Evolutionary conservation across 441 rosid genomes (phyloP).

Genomic region (Populus hybrid): DNA sequence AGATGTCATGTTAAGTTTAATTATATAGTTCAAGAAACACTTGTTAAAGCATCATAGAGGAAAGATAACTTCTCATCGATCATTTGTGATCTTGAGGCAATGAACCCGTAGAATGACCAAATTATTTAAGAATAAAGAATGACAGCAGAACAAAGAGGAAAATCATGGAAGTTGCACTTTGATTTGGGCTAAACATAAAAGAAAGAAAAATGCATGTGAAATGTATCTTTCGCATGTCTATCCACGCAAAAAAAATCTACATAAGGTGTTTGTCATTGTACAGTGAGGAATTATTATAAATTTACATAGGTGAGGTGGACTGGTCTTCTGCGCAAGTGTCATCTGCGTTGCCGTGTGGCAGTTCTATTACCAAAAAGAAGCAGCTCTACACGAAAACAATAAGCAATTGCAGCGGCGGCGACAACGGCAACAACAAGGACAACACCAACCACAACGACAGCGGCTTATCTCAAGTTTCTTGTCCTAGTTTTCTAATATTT

Average conservation of each 20-base stretch:
- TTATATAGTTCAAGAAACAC: no score
- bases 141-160: no score
- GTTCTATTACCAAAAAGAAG: slow-evolving; percentile 19
- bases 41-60: no score
- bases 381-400: not conserved
- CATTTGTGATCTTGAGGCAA: no score
- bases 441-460: not conserved
- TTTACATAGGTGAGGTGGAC: slow-evolving; percentile 1
- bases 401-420: slow-evolving; percentile 5
- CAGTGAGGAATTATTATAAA: not conserved
- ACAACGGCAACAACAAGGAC: not conserved
- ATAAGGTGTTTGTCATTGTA: not conserved
- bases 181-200: no score
- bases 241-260: not conserved
- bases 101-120: no score
- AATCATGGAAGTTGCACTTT: no score
- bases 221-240: not conserved
- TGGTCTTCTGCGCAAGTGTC: slow-evolving; percentile 26
- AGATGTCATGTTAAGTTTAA: no score
- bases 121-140: no score
- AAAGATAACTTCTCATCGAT: no score
- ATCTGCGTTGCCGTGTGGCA: slow-evolving; percentile 19
- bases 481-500: not conserved
- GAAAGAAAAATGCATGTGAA: not conserved
- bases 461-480: not conserved